Evolutionary conservation across 768 basidiomycete genomes (phyloP).

Genomic region (Udeniomyces megalosporus): DNA sequence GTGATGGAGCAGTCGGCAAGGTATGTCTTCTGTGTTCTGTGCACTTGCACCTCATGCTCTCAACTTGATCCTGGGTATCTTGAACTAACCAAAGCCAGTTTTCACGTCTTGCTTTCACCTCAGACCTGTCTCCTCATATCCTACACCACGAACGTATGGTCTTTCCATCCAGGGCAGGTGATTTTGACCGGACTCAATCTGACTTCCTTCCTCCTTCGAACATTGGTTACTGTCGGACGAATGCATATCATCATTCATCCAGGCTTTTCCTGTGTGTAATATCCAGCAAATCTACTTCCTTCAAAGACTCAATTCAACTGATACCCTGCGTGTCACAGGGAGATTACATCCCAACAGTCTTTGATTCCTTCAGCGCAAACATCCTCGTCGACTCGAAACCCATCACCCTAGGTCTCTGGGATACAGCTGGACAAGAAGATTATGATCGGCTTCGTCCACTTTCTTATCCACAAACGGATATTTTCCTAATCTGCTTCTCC

Average conservation of each 20-base stretch:
- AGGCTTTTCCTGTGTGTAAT: too few relatives aligned
- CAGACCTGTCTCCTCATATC: conserved; percentile 98
- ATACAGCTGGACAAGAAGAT: conserved; percentile 95
- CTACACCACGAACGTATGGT: conserved; percentile 57
- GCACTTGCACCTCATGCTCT: neutral
- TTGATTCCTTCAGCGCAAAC: conserved; percentile 83
- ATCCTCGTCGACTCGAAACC: conserved; percentile 99
- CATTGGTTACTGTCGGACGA: neutral
- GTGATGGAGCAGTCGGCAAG: conserved; percentile 98
- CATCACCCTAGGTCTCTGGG: conserved; percentile 47
- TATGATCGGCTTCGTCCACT: conserved; percentile 41
- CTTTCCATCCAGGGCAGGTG: neutral
- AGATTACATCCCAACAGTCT: conserved; percentile 41
- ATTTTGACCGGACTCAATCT: neutral
- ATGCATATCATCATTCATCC: too few relatives aligned
- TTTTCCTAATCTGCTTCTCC: conserved; percentile 98
- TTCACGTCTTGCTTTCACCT: neutral
- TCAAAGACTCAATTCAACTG: neutral
- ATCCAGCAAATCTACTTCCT: too few relatives aligned
- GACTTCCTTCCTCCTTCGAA: neutral
- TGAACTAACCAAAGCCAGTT: neutral
- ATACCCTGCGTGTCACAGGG: neutral
- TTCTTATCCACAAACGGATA: conserved; percentile 97
- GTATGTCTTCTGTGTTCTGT: conserved; percentile 33
- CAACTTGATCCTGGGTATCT: neutral